These are phyloP conservation scores for Tetradesmus lagerheimii DNA, from an alignment of 139 green algal genomes.

Conservation along the genomic window DNA sequence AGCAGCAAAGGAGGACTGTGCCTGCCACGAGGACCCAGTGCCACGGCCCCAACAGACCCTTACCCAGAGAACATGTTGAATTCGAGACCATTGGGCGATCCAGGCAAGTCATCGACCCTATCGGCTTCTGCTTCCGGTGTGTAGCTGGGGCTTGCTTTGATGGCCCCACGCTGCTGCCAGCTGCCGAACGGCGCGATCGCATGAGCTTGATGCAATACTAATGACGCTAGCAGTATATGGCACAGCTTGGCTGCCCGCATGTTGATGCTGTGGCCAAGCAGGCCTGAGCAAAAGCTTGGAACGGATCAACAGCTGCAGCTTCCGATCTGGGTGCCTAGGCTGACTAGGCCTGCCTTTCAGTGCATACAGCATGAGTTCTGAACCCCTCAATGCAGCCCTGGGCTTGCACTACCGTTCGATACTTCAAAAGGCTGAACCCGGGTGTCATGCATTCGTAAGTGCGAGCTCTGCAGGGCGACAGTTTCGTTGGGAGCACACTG, in stretches of 20 bases:
- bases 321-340: neutral
- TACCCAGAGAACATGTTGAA: constrained; percentile 55
- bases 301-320: neutral
- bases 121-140: constrained; percentile 52
- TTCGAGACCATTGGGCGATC: constrained; percentile 45
- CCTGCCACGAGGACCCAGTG: no score
- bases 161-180: neutral
- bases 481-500: neutral
- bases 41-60: neutral
- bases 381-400: neutral
- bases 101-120: constrained; percentile 58
- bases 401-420: neutral
- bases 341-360: no score
- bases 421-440: neutral
- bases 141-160: constrained; percentile 29
- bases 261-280: neutral
- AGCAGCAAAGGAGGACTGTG: neutral
- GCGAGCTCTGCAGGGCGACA: neutral
- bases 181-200: neutral
- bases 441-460: neutral
- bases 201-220: neutral
- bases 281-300: neutral
- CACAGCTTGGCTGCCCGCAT: neutral
- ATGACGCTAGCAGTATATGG: neutral
- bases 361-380: no score